Base-by-base conservation (phyloP, 345 rosid genomes). In the Citrus inodora region DNA sequence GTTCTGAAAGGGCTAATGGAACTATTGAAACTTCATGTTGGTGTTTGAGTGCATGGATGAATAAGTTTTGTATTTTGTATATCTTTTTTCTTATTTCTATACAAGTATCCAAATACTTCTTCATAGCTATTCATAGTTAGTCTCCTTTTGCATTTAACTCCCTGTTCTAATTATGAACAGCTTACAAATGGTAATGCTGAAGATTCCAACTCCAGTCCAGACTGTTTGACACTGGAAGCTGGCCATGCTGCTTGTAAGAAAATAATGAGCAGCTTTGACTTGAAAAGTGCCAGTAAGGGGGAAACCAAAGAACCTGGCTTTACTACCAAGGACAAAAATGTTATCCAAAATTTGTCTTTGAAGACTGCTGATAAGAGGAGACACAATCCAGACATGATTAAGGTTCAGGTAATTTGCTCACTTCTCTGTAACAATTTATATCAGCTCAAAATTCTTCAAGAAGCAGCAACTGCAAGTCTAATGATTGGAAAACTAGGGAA, bases 311-410 rank as follows among this genome's bases (percentile, higher is more conserved):
- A 75, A 46, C 56, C 17, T 27, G 67, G 17, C 61, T 74, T 61
- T 35, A 42, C 75, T 79, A 48, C 69, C 25, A 22, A 53, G 59
- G 78, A 74, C 35, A 67, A 82, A 59, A 65, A 28, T 7, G 21
- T 30, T 58, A 24, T 77, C 38, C 82, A 46, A 67, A 74, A 46
- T 72, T 42, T 70, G 75, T 72, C 82, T 73, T 66, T 77, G 56
- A 79, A 67, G 67, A 71, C 80, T 75, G 72, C 60, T 51, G 72
- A 66, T 60, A 67, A 76, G 74, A 77, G 75, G 38, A 81, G 68
- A 48, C 35, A 48, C 70, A 16, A 28, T 11, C 46, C 33, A 6
- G 51, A 85, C 66, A 37, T 37, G 71, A 67, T 64, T 65, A 80
- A 75, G 74, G 59, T 70, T 68, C 70, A 79, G 75, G 80, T 81